Conservation (phyloP, 257 asterid species). For the Solanum sejunctum region DNA sequence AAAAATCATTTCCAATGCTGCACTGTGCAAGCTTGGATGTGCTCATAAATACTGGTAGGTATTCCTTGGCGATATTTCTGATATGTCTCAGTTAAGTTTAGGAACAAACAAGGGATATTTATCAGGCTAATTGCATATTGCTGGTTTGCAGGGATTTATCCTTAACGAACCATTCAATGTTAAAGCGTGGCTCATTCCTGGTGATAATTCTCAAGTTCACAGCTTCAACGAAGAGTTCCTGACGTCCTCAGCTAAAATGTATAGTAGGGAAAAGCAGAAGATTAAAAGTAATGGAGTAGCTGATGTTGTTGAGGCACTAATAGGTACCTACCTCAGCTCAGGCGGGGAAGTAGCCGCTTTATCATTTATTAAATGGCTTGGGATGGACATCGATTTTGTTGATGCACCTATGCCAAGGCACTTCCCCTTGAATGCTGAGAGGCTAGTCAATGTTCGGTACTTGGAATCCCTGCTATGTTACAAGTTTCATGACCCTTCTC, state of each 20-base stretch:
- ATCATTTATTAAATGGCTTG: slow-evolving; percentile 71
- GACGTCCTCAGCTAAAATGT: slow-evolving; percentile 23
- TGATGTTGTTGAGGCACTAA: slow-evolving; percentile 75
- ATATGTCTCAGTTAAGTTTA: no score
- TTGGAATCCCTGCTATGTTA: slow-evolving; percentile 46
- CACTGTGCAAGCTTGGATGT: not conserved
- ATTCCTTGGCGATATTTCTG: not conserved
- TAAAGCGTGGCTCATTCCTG: slow-evolving; percentile 68
- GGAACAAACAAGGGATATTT: no score
- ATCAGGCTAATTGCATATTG: no score
- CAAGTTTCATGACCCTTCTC: slow-evolving; percentile 46
- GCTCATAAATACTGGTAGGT: slow-evolving; percentile 11
- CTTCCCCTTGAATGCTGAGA: slow-evolving; percentile 31
- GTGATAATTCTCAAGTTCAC: slow-evolving; percentile 19
- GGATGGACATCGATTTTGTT: slow-evolving; percentile 33
- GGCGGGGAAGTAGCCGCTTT: slow-evolving; percentile 68
- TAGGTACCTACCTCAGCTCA: slow-evolving; percentile 62
- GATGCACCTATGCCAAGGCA: slow-evolving; percentile 29
- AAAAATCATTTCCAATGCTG: not conserved
- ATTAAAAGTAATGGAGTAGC: slow-evolving; percentile 52
- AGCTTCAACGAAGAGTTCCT: slow-evolving; percentile 18
- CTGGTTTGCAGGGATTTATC: slow-evolving; percentile 51
- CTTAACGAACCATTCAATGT: slow-evolving; percentile 66
- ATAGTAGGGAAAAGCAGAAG: slow-evolving; percentile 14
- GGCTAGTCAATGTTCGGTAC: slow-evolving; percentile 22